phyloP scores from a whole-genome alignment of 805 yeast species.

The Hyphopichia homilentoma region DNA sequence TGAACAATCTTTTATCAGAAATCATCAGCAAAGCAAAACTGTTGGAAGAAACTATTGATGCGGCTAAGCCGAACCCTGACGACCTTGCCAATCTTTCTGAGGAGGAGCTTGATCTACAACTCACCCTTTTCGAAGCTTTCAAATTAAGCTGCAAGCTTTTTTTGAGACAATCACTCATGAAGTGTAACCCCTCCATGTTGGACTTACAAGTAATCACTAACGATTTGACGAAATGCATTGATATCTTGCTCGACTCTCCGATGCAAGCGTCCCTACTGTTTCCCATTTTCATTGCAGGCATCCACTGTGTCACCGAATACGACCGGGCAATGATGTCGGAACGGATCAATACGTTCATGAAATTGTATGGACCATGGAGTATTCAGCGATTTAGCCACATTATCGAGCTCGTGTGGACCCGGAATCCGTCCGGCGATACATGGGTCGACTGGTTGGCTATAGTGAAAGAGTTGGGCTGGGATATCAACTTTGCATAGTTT shows the following conservation, averaged over 20 bases:
- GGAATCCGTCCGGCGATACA: constrained; percentile 48
- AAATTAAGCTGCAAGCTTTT: constrained; percentile 67
- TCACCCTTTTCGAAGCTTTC: constrained; percentile 67
- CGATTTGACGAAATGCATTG: constrained; percentile 54
- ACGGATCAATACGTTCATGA: constrained; percentile 53
- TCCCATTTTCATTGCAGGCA: constrained; percentile 76
- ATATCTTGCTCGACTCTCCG: constrained; percentile 58
- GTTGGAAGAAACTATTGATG: constrained; percentile 48
- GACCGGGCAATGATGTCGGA: constrained; percentile 50
- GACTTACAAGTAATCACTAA: constrained; percentile 58
- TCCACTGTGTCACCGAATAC: constrained; percentile 53
- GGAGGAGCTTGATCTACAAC: constrained; percentile 59
- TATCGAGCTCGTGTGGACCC: constrained; percentile 47
- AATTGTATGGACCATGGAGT: constrained; percentile 68
- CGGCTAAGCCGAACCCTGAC: constrained; percentile 48
- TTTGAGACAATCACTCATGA: constrained; percentile 60
- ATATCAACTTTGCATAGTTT: constrained; percentile 68
- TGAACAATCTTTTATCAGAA: constrained; percentile 17
- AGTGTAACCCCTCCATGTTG: constrained; percentile 56
- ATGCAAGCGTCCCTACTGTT: constrained; percentile 72
- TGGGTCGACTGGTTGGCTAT: constrained; percentile 73
- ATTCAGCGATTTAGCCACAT: constrained; percentile 41
- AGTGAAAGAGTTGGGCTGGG: constrained; percentile 69
- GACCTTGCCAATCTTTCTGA: constrained; percentile 39
- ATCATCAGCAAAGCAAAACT: constrained; percentile 29